These are phyloP conservation scores for Parascedosporium putredinis DNA, from an alignment of 2,329 filamentous ascomycete genomes.

Conservation along the genomic window DNA sequence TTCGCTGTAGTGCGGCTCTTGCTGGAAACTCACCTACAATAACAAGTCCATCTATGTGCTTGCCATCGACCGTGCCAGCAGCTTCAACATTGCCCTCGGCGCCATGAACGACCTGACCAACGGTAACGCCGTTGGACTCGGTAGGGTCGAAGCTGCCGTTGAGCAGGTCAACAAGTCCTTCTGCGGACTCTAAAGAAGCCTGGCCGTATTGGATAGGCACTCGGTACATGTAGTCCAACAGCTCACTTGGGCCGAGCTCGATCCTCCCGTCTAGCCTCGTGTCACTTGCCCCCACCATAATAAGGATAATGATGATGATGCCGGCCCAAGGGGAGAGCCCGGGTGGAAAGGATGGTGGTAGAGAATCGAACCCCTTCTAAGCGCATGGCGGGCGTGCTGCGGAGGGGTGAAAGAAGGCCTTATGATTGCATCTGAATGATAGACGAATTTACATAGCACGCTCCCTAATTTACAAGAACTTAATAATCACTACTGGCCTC, in stretches of 20 bases:
- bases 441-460: conserved; percentile 1
- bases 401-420: neutral
- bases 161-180: conserved; percentile 29
- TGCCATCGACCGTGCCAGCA: conserved; percentile 41
- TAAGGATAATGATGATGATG: no score
- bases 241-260: neutral
- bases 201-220: neutral
- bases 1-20: conserved; percentile 46
- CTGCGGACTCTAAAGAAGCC: conserved; percentile 36
- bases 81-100: conserved; percentile 46
- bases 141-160: conserved; percentile 40
- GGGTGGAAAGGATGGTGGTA: no score
- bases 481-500: no score
- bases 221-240: no score
- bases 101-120: conserved; percentile 48
- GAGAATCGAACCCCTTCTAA: no score
- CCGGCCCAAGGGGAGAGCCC: no score
- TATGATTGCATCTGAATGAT: neutral
- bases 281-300: no score
- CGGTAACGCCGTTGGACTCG: conserved; percentile 36
- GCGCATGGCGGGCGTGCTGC: neutral
- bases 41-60: conserved; percentile 42
- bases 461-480: no score
- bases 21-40: conserved; percentile 44
- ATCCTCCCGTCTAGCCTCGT: no score